Evolutionary conservation across 148 eudicot genomes (phyloP).

Genomic region (Pouteria glomerata): DNA sequence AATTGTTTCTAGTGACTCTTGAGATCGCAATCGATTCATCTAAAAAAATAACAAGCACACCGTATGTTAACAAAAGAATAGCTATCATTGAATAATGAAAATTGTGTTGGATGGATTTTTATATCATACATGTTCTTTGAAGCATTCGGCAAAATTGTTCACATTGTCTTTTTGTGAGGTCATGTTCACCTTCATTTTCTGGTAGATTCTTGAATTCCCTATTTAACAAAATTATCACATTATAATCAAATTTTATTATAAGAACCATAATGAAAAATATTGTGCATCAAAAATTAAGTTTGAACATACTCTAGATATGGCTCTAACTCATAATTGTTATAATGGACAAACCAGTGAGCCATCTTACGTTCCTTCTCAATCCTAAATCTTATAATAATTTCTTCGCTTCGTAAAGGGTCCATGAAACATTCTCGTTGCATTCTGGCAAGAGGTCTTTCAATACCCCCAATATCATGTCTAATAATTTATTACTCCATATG

Average conservation of each 20-base stretch:
- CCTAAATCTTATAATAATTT: too few relatives aligned
- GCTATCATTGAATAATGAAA: not conserved
- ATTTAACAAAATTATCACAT: not conserved
- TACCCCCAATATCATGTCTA: too few relatives aligned
- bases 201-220: not conserved
- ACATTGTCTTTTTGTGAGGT: not conserved
- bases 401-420: too few relatives aligned
- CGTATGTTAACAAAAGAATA: not conserved
- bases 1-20: not conserved
- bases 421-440: too few relatives aligned
- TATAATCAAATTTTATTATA: not conserved
- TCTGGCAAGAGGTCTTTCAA: too few relatives aligned
- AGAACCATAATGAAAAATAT: too few relatives aligned
- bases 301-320: not conserved
- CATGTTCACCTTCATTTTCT: not conserved
- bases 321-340: not conserved
- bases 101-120: not conserved
- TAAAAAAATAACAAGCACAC: not conserved
- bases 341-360: slow-evolving; percentile 7
- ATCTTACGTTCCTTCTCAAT: not conserved
- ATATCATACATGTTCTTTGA: not conserved
- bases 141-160: slow-evolving; percentile 2
- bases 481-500: too few relatives aligned
- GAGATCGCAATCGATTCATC: not conserved
- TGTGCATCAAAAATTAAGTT: too few relatives aligned